A percentile compares a stretch with the other conserved stretches of the same genome.
Conservation (phyloP, 2,329 filamentous ascomycete genomes). For the Diaporthe sp. region DNA sequence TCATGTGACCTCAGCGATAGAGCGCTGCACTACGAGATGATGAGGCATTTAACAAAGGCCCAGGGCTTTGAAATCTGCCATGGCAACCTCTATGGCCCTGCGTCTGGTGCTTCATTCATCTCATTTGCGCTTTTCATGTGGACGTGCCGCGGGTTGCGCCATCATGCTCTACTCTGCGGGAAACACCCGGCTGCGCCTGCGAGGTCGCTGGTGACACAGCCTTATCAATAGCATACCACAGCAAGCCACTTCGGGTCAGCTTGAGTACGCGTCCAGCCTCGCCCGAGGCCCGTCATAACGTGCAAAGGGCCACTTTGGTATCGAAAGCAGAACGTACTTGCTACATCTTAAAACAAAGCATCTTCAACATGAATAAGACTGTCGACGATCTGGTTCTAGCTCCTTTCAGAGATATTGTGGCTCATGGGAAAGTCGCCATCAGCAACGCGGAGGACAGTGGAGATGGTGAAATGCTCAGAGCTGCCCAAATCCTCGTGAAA, state of each 20-base stretch:
- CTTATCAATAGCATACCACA: background rate
- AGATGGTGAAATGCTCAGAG: constrained; percentile 61
- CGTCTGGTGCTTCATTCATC: background rate
- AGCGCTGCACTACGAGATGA: background rate
- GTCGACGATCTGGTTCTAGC: constrained; percentile 35
- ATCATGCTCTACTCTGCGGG: background rate
- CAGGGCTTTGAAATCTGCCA: background rate
- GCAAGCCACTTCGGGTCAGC: constrained; percentile 15
- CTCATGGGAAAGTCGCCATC: constrained; percentile 48
- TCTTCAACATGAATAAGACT: constrained; percentile 14
- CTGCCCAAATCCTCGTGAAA: constrained; percentile 55
- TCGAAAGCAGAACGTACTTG: background rate
- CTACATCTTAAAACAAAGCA: background rate
- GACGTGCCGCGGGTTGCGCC: background rate
- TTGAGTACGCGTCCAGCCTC: background rate
- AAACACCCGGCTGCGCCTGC: background rate
- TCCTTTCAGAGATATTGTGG: constrained; percentile 38
- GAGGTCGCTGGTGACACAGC: background rate
- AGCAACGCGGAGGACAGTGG: constrained; percentile 51
- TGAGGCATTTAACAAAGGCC: background rate
- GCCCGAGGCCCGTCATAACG: background rate
- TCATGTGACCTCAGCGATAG: background rate
- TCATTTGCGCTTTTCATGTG: background rate
- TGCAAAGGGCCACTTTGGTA: too few species aligned
- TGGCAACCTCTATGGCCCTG: background rate